Conservation (phyloP, 1,284 basidiomycete genomes). For the Ustilago cynodontis region DNA sequence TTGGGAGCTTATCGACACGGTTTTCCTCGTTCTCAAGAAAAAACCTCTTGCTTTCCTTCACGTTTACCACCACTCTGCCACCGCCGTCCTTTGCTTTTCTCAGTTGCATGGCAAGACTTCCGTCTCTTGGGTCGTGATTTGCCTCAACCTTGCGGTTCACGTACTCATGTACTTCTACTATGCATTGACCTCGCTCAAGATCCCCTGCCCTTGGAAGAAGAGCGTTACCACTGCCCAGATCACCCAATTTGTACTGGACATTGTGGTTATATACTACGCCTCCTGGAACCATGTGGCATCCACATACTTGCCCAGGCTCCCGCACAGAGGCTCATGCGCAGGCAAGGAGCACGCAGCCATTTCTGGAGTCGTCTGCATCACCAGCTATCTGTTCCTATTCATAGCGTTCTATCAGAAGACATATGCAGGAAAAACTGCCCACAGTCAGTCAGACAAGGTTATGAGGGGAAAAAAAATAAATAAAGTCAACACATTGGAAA, state of each 20-base stretch:
- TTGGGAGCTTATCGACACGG: slow-evolving; percentile 87
- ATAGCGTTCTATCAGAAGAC: slow-evolving; percentile 70
- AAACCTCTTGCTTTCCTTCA: slow-evolving; percentile 94
- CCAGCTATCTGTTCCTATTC: slow-evolving; percentile 77
- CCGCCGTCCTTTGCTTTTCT: slow-evolving; percentile 91
- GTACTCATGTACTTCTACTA: slow-evolving; percentile 85
- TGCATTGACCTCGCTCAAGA: slow-evolving; percentile 60
- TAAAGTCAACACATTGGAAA: too few species aligned
- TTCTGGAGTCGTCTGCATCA: slow-evolving; percentile 88
- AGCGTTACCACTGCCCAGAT: slow-evolving; percentile 96
- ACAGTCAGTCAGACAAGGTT: too few species aligned
- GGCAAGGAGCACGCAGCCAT: slow-evolving; percentile 88
- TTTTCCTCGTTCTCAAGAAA: slow-evolving; percentile 98
- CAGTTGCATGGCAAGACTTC: slow-evolving; percentile 86
- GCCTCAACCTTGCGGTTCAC: slow-evolving; percentile 92
- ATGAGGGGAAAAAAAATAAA: too few species aligned
- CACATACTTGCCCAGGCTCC: slow-evolving; percentile 75
- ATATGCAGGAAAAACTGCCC: too few species aligned
- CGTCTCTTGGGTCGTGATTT: slow-evolving; percentile 91
- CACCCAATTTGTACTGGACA: slow-evolving; percentile 67
- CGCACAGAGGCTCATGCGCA: slow-evolving; percentile 83
- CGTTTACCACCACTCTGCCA: slow-evolving; percentile 99
- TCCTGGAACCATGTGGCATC: slow-evolving; percentile 46
- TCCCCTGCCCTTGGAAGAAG: slow-evolving; percentile 82
- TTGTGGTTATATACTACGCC: slow-evolving; percentile 55